Evolutionary conservation across 352 stramenopile genomes (phyloP).

Genomic region (Phytophthora cactorum): DNA sequence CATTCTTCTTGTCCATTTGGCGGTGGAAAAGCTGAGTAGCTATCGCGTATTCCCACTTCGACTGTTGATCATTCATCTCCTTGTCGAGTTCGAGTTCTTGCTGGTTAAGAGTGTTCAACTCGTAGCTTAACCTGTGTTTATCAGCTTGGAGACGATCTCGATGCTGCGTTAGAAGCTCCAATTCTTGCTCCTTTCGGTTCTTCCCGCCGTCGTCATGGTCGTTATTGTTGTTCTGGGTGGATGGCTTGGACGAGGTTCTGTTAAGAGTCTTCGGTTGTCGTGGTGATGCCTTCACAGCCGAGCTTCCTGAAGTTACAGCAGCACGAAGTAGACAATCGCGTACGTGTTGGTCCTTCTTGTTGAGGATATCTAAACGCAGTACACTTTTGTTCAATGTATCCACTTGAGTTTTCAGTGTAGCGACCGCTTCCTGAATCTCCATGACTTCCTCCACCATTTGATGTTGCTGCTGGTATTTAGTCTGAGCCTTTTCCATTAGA

Average conservation of each 20-base stretch:
- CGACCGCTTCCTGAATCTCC: slow-evolving; percentile 52
- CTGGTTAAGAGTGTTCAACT: slow-evolving; percentile 32
- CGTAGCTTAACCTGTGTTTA: slow-evolving; percentile 36
- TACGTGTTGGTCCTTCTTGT: slow-evolving; percentile 66
- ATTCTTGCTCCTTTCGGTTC: slow-evolving; percentile 42
- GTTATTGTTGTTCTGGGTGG: slow-evolving; percentile 5
- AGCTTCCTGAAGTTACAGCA: slow-evolving; percentile 18
- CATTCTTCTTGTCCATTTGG: slow-evolving; percentile 47
- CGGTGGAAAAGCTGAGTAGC: slow-evolving; percentile 56
- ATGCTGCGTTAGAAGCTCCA: slow-evolving; percentile 49
- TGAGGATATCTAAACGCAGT: slow-evolving; percentile 52
- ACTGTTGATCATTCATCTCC: slow-evolving; percentile 38
- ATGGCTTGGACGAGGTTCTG: slow-evolving; percentile 10
- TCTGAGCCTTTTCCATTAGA: slow-evolving; percentile 62
- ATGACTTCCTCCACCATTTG: slow-evolving; percentile 59
- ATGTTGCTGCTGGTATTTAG: slow-evolving; percentile 64
- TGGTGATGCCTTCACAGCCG: slow-evolving; percentile 11
- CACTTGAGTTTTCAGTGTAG: slow-evolving; percentile 44
- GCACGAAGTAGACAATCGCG: slow-evolving; percentile 53
- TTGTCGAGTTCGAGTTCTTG: slow-evolving; percentile 41
- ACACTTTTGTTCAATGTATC: slow-evolving; percentile 46
- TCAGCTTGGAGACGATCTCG: slow-evolving; percentile 41
- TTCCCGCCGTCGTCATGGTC: slow-evolving; percentile 20
- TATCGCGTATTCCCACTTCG: slow-evolving; percentile 53
- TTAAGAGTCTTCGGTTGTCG: slow-evolving; percentile 5